A percentile compares a stretch with the other conserved stretches of the same genome.
These are phyloP conservation scores for Elsinoe fawcettii DNA, from an alignment of 2,329 filamentous ascomycete species.

Conservation along the genomic window DNA sequence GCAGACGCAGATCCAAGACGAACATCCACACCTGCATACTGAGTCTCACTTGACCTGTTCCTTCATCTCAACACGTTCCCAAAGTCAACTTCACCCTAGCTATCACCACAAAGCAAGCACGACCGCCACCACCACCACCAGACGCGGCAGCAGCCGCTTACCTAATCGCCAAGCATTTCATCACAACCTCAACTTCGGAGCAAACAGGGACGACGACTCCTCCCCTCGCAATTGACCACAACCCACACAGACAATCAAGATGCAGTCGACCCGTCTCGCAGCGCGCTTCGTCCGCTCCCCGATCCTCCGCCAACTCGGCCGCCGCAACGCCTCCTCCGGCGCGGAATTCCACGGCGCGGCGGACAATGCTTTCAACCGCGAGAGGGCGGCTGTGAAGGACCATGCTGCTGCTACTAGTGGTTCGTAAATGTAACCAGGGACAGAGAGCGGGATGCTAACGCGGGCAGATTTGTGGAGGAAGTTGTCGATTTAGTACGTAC, in stretches of 20 bases:
- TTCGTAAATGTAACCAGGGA: slow-evolving; percentile 41
- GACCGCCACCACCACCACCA: background rate
- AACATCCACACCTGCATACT: background rate
- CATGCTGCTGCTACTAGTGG: slow-evolving; percentile 79
- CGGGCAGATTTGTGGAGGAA: slow-evolving; percentile 81
- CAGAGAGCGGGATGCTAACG: background rate
- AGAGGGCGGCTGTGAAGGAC: slow-evolving; percentile 82
- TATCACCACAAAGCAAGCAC: background rate
- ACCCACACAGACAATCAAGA: slow-evolving; percentile 11
- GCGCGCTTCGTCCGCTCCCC: slow-evolving; percentile 21
- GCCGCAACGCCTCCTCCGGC: slow-evolving; percentile 20
- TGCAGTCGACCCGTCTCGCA: slow-evolving; percentile 18
- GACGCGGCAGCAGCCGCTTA: background rate
- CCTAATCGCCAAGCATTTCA: slow-evolving; percentile 13
- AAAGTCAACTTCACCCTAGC: background rate
- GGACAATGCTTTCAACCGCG: slow-evolving; percentile 90
- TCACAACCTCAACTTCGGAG: slow-evolving; percentile 9
- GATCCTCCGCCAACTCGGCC: slow-evolving; percentile 24
- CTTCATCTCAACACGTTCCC: background rate
- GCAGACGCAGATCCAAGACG: background rate
- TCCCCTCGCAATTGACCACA: background rate
- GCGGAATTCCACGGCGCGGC: slow-evolving; percentile 46
- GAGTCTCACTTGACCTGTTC: background rate
- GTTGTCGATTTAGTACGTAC: slow-evolving; percentile 78
- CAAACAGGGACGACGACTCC: slow-evolving; percentile 5